A percentile compares a stretch with the other conserved stretches of the same genome.
phyloP scores from a whole-genome alignment of 2,329 filamentous ascomycete species.

The Uncinocarpus reesii region DNA sequence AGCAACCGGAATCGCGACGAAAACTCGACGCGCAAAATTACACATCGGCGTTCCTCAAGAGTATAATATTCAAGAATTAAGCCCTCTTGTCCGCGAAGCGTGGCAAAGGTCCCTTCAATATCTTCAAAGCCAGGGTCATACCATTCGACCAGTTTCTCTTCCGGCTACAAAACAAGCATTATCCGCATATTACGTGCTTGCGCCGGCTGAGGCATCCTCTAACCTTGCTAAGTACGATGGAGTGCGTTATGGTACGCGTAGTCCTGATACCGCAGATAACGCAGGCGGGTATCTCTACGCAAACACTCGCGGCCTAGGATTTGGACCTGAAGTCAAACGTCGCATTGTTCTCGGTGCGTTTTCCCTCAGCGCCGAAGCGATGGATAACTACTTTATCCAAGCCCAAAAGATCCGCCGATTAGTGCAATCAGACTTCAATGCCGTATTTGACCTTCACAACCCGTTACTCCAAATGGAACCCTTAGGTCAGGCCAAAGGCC shows the following conservation, averaged over 20 bases:
- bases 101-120: constrained; percentile 56
- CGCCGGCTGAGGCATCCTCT: constrained; percentile 87
- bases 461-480: constrained; percentile 43
- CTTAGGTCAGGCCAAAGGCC: neutral
- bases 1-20: constrained; percentile 19
- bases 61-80: constrained; percentile 80
- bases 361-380: constrained; percentile 76
- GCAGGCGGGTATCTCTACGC: constrained; percentile 58
- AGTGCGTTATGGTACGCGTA: constrained; percentile 70
- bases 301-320: constrained; percentile 58
- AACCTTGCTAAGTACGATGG: constrained; percentile 97
- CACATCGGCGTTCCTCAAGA: constrained; percentile 56
- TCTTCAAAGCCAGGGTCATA: constrained; percentile 57
- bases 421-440: constrained; percentile 77
- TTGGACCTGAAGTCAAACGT: constrained; percentile 75
- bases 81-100: constrained; percentile 54
- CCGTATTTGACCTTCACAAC: constrained; percentile 60
- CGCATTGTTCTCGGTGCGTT: constrained; percentile 85
- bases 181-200: constrained; percentile 89
- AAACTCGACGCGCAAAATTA: constrained; percentile 22
- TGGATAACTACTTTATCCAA: constrained; percentile 93
- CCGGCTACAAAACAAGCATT: constrained; percentile 77
- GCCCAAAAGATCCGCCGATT: constrained; percentile 78
- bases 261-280: constrained; percentile 39
- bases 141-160: constrained; percentile 64